Evolutionary conservation across 768 basidiomycete genomes (phyloP), one percentile per base, ranked within the genome.

Genomic region (Plicaturopsis crispa): DNA sequence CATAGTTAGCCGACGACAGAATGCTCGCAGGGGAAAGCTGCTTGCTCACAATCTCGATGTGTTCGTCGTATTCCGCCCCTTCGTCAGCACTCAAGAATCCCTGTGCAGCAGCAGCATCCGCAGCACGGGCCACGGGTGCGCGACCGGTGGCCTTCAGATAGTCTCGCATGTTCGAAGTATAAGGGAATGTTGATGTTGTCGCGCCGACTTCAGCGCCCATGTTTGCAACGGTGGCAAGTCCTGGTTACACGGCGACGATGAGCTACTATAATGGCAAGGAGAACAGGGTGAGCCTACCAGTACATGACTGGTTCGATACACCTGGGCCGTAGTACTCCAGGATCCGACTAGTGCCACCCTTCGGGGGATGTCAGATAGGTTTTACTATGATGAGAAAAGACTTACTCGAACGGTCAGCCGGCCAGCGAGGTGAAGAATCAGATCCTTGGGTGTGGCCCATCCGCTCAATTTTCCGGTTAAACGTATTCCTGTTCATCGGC

Each of bases 181-280:
- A 99, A 4, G 94, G 93, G 73, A 99, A 99, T 5, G 86, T 90
- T 1, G 93, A 94, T 0, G 96, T 98, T 1, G 96, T 99, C n/a
- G 96, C 96, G 26, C 96, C 96, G n/a, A 98, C 93, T 67, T 99
- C 96, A 10, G 96, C 96, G 36, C 96, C 96, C 96, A 98, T 99
- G 61, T 99, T 98, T 31, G 89, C 85, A 39, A 99, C 85, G 2
- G 96, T 98, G 1, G 94, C 96, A 38, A 96, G 65, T 39, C 88
- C 86, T 85, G 35, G 20, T 32, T 33, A 28, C 26, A 8, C 8
- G 14, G 8, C 26, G 14, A 14, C 8, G 14, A 28, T 28, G 26
- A 8, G 10, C 10, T 28, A 28, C 26, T 28, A 28, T 28, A 28
- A 28, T 28, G 26, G 14, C 26, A 8, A 8, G 26, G 26, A 28